A percentile compares a stretch with the other conserved stretches of the same genome.
Conservation (phyloP, 768 basidiomycete genomes). For the Suillus subaureus region DNA sequence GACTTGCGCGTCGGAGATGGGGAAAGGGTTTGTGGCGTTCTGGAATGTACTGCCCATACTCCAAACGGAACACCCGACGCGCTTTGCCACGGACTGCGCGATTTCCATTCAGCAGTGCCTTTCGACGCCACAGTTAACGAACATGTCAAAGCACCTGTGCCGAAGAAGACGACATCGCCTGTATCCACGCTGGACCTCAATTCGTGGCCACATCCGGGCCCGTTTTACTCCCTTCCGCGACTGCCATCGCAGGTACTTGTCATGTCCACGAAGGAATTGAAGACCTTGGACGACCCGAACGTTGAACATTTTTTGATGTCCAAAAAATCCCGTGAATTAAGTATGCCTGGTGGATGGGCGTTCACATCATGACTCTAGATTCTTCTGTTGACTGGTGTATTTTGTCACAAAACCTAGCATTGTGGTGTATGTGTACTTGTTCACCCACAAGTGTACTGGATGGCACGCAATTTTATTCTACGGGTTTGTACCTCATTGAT, state of each 20-base stretch:
- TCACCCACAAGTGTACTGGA: background rate
- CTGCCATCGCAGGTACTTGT: constrained; percentile 23
- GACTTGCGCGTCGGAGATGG: constrained; percentile 24
- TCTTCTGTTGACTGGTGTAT: constrained; percentile 11
- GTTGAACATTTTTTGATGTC: constrained; percentile 20
- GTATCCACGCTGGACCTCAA: constrained; percentile 19
- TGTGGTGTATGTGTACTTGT: constrained; percentile 1
- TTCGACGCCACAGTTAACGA: constrained; percentile 21
- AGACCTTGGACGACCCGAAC: constrained; percentile 14
- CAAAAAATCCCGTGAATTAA: constrained; percentile 30
- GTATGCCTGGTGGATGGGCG: constrained; percentile 47
- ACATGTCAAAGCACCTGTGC: constrained; percentile 10
- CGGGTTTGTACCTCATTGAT: constrained; percentile 10
- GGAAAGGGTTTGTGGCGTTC: constrained; percentile 32
- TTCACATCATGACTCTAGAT: constrained; percentile 15
- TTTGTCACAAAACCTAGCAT: background rate
- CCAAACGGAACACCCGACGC: constrained; percentile 35
- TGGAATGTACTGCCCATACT: constrained; percentile 34
- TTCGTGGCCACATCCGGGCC: constrained; percentile 19
- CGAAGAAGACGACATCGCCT: constrained; percentile 12
- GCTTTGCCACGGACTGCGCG: constrained; percentile 18
- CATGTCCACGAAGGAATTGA: constrained; percentile 19
- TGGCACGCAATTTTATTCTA: constrained; percentile 15
- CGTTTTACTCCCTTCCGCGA: constrained; percentile 28
- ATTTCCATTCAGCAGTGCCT: constrained; percentile 30